phyloP scores from a whole-genome alignment of 2,329 filamentous ascomycete species.

The Mariannaea sp. region DNA sequence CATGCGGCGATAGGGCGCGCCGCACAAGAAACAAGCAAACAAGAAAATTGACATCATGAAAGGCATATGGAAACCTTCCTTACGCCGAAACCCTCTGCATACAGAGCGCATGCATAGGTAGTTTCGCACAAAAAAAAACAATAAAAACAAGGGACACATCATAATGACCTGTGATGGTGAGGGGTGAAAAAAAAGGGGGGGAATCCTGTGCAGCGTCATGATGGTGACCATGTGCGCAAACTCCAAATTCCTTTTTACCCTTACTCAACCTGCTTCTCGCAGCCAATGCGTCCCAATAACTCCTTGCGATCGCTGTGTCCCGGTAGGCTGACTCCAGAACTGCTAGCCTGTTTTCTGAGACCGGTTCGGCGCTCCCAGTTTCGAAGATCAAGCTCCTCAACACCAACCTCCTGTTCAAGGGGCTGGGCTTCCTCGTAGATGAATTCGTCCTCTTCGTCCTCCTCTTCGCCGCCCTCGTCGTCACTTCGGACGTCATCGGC shows the following conservation, averaged over 20 bases:
- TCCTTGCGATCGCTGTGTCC: constrained; percentile 80
- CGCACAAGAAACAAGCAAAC: constrained; percentile 7
- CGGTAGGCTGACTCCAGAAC: constrained; percentile 67
- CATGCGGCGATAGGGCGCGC: constrained; percentile 1
- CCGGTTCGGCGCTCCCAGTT: constrained; percentile 63
- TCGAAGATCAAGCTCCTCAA: constrained; percentile 71
- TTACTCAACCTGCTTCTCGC: constrained; percentile 71
- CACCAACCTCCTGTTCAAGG: constrained; percentile 76
- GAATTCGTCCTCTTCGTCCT: constrained; percentile 59
- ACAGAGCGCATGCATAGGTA: background rate
- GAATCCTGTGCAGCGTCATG: constrained; percentile 4
- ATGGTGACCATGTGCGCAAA: constrained; percentile 23
- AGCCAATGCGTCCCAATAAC: constrained; percentile 79
- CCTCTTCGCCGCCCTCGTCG: constrained; percentile 69
- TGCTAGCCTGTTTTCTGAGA: constrained; percentile 57
- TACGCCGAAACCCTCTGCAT: background rate
- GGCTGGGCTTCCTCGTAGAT: constrained; percentile 60
- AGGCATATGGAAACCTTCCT: background rate
- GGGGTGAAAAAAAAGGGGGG: constrained; percentile 17
- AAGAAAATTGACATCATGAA: constrained; percentile 2
- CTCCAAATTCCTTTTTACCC: constrained; percentile 22
- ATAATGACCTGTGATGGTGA: constrained; percentile 15
- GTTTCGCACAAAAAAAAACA: constrained; percentile 2
- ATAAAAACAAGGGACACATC: constrained; percentile 22
- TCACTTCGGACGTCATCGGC: constrained; percentile 90